Base-by-base conservation (phyloP, 1,284 basidiomycete genomes). In the Coniferiporia weirii region DNA sequence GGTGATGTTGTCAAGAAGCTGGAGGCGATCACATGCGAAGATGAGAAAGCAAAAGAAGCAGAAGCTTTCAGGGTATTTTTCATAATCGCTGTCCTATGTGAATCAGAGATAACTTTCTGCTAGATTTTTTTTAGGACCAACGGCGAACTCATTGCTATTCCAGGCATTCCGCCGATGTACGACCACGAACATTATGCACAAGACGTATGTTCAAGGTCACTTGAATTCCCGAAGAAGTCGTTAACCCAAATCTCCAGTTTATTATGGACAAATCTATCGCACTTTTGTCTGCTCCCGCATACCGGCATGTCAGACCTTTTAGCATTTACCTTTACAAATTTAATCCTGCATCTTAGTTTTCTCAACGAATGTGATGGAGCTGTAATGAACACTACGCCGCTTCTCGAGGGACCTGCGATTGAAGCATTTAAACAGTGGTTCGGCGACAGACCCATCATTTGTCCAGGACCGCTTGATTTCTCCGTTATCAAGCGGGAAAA, bases 341-440 rank as follows among this genome's bases (percentile, higher is more conserved):
- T 10, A 38, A 36, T 20, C n/a, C 9, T 4, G 22, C 13, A 22
- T 20, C 36, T 9, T 15, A 61, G 59, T 13, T 54, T 56, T 20
- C 19, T 61, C 6, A 43, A 27, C 13, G 54, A 54, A 34, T 53
- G 55, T 35, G 59, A 61, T 44, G 59, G 59, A 4, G 45, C 45
- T 13, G 51, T 61, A 5, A 45, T 35, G 4, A 45, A 51, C 8
- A 48, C 54, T 17, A 52, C 15, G 6, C 44, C 9, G 10, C 19
- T 44, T 49, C 48, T 52, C 35, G 59, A 61, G 27, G 35, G n/a
- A 12, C 47, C 34, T 7, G 22, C 59, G 1, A 22, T 48, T 6
- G 32, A 32, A 20, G 35, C 22, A 35, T 47, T 40, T n/a, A 20
- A 54, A 32, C 20, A 53, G 36, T 61, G 59, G 59, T 53, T 38